phyloP scores from a whole-genome alignment of 129 eudicot species.

The Centaurea solstitialis region DNA sequence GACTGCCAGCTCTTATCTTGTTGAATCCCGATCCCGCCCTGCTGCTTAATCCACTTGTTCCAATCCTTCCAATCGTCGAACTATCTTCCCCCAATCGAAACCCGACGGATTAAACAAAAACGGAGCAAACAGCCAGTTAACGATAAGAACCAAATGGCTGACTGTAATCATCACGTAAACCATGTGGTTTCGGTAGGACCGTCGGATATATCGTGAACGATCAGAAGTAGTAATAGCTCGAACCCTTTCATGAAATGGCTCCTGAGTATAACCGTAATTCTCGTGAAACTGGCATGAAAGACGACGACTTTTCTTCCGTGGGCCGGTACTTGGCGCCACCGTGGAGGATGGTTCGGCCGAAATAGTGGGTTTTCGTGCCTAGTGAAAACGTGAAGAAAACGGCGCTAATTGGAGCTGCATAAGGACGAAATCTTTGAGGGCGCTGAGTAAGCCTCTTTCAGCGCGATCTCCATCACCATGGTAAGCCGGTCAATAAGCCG shows the following conservation, averaged over 20 bases:
- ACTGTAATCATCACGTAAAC: conserved; percentile 69
- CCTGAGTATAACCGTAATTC: conserved; percentile 85
- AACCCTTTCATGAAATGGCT: conserved; percentile 97
- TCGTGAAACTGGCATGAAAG: conserved; percentile 80
- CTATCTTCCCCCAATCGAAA: conserved; percentile 85
- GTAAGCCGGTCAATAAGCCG: conserved; percentile 88
- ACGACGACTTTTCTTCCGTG: conserved; percentile 87
- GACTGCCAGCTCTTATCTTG: conserved; percentile 99
- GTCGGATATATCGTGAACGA: conserved; percentile 70
- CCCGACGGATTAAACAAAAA: conserved; percentile 93
- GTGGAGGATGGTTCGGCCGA: conserved; percentile 92
- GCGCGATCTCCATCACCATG: conserved; percentile 90
- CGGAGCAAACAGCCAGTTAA: conserved; percentile 97
- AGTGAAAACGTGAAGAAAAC: conserved; percentile 94
- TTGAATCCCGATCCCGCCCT: conserved; percentile 92
- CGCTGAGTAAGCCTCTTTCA: conserved; percentile 84
- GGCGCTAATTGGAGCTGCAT: conserved; percentile 96
- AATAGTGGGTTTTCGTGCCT: conserved; percentile 90
- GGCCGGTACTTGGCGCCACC: conserved; percentile 96
- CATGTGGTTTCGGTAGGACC: conserved; percentile 63
- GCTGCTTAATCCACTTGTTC: conserved; percentile 96
- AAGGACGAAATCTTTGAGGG: conserved; percentile 89
- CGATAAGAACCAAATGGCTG: conserved; percentile 85
- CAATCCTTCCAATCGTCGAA: conserved; percentile 97
- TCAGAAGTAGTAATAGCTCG: conserved; percentile 63